Percentiles rank a stretch among this genome's conserved stretches.
Conservation (phyloP, 257 asterid species). For the Solanum virginianum region DNA sequence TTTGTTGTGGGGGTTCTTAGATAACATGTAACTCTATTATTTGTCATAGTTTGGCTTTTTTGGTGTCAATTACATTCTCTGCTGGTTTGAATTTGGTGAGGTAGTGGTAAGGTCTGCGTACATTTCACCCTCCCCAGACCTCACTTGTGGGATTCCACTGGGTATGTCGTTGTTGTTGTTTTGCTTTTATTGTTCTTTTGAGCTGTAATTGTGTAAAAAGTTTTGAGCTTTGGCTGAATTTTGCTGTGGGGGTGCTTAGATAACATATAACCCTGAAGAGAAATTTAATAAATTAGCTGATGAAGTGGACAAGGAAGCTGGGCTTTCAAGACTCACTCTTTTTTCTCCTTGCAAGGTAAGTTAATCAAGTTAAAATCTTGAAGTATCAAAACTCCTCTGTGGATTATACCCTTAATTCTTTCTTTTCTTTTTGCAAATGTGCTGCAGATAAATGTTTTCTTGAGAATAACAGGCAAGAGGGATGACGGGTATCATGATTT, state of each 20-base stretch:
- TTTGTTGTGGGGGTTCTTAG: constrained; percentile 17
- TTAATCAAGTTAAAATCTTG: neutral
- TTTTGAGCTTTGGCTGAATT: neutral
- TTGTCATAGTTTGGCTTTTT: neutral
- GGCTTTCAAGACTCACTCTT: constrained; percentile 64
- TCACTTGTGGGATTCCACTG: no score
- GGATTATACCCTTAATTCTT: neutral
- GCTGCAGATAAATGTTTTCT: constrained; percentile 57
- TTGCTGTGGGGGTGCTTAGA: constrained; percentile 20
- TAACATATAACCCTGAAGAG: constrained; percentile 48
- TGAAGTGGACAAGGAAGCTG: constrained; percentile 74
- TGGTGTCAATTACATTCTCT: neutral
- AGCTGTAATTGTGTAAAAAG: neutral
- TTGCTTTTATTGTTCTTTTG: neutral
- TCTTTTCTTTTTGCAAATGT: neutral
- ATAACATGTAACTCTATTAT: constrained; percentile 28
- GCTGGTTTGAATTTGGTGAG: neutral
- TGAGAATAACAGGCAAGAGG: constrained; percentile 67
- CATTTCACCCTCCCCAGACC: no score
- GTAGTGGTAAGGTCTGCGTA: no score
- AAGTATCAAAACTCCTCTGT: neutral
- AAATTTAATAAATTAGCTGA: constrained; percentile 58
- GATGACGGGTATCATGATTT: constrained; percentile 77
- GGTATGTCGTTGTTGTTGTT: no score
- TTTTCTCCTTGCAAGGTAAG: constrained; percentile 95